Conservation (phyloP, 352 stramenopile species). For the Pythium aquatile region DNA sequence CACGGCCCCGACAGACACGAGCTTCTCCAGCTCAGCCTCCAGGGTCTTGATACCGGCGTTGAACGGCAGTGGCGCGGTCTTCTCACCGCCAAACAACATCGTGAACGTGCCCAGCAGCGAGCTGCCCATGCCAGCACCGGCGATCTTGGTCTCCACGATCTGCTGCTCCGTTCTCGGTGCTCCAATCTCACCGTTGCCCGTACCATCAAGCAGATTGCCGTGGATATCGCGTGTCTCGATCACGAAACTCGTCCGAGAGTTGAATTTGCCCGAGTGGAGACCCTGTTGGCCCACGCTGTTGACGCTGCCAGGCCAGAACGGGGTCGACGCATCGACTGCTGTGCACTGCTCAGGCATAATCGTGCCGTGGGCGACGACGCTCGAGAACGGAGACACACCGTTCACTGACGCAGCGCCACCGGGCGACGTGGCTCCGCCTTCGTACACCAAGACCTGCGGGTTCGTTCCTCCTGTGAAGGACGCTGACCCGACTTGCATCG, state of each 20-base stretch:
- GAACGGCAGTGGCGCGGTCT: slow-evolving; percentile 44
- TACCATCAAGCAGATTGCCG: slow-evolving; percentile 89
- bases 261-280: slow-evolving; percentile 62
- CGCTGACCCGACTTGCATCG: slow-evolving; percentile 26
- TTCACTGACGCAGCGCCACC: slow-evolving; percentile 33
- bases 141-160: slow-evolving; percentile 86
- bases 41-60: slow-evolving; percentile 82
- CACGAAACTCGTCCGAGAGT: slow-evolving; percentile 78
- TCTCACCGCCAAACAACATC: slow-evolving; percentile 65
- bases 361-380: slow-evolving; percentile 51
- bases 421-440: slow-evolving; percentile 34
- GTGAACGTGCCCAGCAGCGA: slow-evolving; percentile 72
- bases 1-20: slow-evolving; percentile 82
- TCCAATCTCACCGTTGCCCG: slow-evolving; percentile 47
- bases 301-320: slow-evolving; percentile 57
- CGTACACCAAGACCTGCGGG: slow-evolving; percentile 34
- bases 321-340: slow-evolving; percentile 50
- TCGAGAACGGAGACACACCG: slow-evolving; percentile 54
- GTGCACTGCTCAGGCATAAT: slow-evolving; percentile 70
- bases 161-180: slow-evolving; percentile 86
- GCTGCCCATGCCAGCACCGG: slow-evolving; percentile 25
- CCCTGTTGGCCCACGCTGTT: slow-evolving; percentile 58
- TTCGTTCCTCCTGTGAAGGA: slow-evolving; percentile 36
- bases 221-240: slow-evolving; percentile 92
- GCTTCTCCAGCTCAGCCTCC: slow-evolving; percentile 75